Conservation (phyloP, 2,329 filamentous ascomycete species). For the Calonectria pseudoturangicola region DNA sequence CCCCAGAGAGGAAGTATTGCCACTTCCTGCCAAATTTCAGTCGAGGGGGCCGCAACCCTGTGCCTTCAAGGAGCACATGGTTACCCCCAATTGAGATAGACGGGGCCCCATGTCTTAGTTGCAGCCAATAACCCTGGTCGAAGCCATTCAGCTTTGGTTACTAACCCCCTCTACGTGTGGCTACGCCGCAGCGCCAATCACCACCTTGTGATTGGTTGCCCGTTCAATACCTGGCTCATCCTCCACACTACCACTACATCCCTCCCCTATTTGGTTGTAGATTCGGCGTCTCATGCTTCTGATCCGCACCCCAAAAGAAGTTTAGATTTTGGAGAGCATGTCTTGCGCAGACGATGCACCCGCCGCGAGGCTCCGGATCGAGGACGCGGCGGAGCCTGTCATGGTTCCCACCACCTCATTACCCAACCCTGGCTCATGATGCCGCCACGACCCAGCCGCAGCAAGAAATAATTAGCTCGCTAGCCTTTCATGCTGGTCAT, state of each 20-base stretch:
- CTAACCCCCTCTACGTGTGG: not conserved
- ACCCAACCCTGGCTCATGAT: not conserved
- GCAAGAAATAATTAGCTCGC: not conserved
- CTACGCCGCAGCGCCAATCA: constrained; percentile 9
- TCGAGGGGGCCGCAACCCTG: not conserved
- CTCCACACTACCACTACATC: not conserved
- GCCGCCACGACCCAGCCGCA: not conserved
- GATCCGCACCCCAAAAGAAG: not conserved
- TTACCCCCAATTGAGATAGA: not conserved
- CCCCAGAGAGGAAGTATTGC: not conserved
- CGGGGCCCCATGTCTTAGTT: constrained; percentile 4
- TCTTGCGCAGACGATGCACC: not conserved
- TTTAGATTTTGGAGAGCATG: constrained; percentile 8
- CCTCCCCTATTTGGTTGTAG: not conserved
- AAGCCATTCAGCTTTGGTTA: not conserved
- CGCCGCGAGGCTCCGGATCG: not conserved
- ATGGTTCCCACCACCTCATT: not conserved
- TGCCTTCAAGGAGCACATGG: not conserved
- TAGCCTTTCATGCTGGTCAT: not conserved
- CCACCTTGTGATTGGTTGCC: not conserved
- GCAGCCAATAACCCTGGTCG: not conserved
- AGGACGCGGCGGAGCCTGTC: not conserved
- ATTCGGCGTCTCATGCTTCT: not conserved
- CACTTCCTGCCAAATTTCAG: not conserved
- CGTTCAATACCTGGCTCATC: not conserved